Percentiles rank a stretch among this genome's conserved stretches.
phyloP scores from a whole-genome alignment of 805 yeast species.

The Sugiyamaella smithiae region DNA sequence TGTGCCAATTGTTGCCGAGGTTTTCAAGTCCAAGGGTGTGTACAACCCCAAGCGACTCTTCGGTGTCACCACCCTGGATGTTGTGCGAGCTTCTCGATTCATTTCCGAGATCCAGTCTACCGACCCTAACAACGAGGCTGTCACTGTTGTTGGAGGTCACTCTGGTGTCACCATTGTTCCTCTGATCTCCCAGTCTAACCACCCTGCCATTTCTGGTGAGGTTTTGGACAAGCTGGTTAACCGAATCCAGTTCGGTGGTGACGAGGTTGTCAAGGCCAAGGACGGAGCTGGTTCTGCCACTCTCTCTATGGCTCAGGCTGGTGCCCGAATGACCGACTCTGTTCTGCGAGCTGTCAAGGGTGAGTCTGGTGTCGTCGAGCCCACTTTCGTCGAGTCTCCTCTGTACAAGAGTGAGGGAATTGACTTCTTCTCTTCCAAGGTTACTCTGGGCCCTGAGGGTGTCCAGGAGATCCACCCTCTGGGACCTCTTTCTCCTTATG shows the following conservation, averaged over 20 bases:
- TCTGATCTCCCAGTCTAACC: constrained; percentile 78
- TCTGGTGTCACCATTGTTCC: constrained; percentile 96
- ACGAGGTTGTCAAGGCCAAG: constrained; percentile 91
- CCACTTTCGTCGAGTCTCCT: constrained; percentile 63
- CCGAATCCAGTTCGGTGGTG: constrained; percentile 96
- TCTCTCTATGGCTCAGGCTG: constrained; percentile 90
- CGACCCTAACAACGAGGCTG: constrained; percentile 73
- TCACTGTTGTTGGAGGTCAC: constrained; percentile 95
- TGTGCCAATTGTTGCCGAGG: constrained; percentile 94
- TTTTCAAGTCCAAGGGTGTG: constrained; percentile 76
- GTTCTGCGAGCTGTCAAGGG: constrained; percentile 41
- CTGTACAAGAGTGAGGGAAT: constrained; percentile 85
- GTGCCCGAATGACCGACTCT: constrained; percentile 72
- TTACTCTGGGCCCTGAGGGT: constrained; percentile 91
- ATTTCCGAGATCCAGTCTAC: constrained; percentile 65
- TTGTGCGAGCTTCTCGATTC: constrained; percentile 85
- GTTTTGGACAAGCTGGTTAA: constrained; percentile 64
- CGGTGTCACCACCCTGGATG: constrained; percentile 95
- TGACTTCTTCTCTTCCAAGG: constrained; percentile 93
- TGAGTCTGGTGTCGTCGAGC: constrained; percentile 50
- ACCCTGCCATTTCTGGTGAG: constrained; percentile 57
- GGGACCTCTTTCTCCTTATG: constrained; percentile 72
- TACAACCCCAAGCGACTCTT: constrained; percentile 89
- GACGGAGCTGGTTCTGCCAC: constrained; percentile 94
- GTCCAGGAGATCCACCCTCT: constrained; percentile 74